Evolutionary conservation across 1,284 basidiomycete species (phyloP), one percentile per base, ranked within the genome.

Genomic region (Trametes hirsuta): DNA sequence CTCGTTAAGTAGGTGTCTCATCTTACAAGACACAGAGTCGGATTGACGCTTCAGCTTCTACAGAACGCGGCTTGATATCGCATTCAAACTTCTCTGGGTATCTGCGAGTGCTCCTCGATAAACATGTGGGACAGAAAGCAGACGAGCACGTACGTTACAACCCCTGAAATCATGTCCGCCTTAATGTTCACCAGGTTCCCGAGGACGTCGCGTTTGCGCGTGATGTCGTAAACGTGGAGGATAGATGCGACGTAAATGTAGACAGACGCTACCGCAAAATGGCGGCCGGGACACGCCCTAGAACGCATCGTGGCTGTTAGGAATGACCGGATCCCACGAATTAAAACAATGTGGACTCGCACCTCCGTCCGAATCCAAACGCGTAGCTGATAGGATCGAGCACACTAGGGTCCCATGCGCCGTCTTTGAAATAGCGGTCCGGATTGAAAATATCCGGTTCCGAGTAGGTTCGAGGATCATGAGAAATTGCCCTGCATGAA

Each of bases 331-430:
- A 18, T 18, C 12, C 4, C 2, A 22, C 21, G 18, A 2, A 2
- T 4, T 2, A 24, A 4, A 10, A 25, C 6, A n/a, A 30, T 6
- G 35, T n/a, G 39, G 15, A 44, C 22, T 36, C 35, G 6, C 46
- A 61, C 62, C 64, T 56, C 34, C 66, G 47, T 21, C 66, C 64
- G 41, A 65, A 65, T 2, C 68, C 68, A 53, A 79, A 69, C 0
- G 58, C 61, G 34, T 52, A 55, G 15, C 37, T 49, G 5, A 50
- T 34, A 11, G 67, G 63, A 22, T 56, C 54, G 14, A 47, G 59
- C n/a, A 61, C 61, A n/a, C 25, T 52, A 6, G 41, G 24, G 22
- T 55, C 56, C 21, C 50, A 45, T 24, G 47, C 21, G n/a, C 61
- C 52, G 34, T 65, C 55, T n/a, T 52, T 65, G 41, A 67, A 47